Conservation (phyloP, 176 grass and related monocot species). For the Juncus effusus region DNA sequence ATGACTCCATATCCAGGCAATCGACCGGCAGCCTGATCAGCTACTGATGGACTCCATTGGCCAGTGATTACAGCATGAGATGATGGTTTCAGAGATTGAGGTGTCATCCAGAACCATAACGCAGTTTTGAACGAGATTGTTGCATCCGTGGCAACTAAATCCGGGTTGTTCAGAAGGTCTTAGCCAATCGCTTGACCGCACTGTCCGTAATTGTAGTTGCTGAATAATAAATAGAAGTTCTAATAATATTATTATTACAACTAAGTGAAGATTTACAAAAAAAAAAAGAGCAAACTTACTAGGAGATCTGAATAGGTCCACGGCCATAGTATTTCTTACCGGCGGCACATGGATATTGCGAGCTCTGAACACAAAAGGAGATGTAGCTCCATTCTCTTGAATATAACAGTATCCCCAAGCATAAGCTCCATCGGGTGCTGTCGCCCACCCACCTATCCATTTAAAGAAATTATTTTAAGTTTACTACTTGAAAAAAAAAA, state of each 20-base stretch:
- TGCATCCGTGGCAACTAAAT: conserved; percentile 46
- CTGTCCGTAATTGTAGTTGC: conserved; percentile 71
- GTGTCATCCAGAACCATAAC: conserved; percentile 67
- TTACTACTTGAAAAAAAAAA: no score
- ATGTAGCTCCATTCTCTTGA: neutral
- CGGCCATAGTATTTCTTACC: conserved; percentile 37
- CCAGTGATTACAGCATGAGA: conserved; percentile 52
- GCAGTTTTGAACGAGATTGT: conserved; percentile 52
- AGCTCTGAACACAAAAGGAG: conserved; percentile 18
- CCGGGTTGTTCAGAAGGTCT: conserved; percentile 54
- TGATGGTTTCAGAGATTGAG: conserved; percentile 46
- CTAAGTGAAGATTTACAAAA: neutral
- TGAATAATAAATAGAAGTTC: neutral
- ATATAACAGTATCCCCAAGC: conserved; percentile 43
- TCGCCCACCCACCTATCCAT: conserved; percentile 34
- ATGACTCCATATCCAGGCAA: conserved; percentile 49
- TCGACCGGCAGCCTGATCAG: conserved; percentile 28
- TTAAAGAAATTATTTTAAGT: no score
- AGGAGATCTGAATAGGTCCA: conserved; percentile 36
- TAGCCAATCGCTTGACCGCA: conserved; percentile 35
- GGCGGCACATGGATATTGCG: conserved; percentile 25
- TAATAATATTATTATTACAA: no score
- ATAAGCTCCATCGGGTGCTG: conserved; percentile 42
- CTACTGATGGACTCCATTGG: conserved; percentile 35
- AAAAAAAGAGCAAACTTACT: conserved; percentile 8